Evolutionary conservation across 2,329 filamentous ascomycete genomes (phyloP), one percentile per base, ranked within the genome.

Genomic region (Cladosporium sphaerospermum): DNA sequence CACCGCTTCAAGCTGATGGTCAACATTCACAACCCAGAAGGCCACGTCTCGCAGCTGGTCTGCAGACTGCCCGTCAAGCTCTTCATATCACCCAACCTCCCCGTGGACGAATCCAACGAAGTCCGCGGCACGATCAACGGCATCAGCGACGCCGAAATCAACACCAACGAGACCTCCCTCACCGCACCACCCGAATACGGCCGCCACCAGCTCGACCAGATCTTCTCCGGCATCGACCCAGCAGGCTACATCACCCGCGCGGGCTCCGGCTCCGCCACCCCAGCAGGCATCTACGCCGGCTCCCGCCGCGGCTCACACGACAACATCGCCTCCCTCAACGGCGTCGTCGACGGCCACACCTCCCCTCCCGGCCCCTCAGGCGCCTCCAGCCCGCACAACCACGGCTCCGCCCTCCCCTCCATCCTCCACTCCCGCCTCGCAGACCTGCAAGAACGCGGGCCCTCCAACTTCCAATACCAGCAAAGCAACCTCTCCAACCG

Each of bases 1-100:
- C 93, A 99, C 71, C 95, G 95, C 73, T 79, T 97, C 61, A 92
- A 92, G 73, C 80, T 97, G 64, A 89, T 89, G 46, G 85, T 97
- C 56, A 89, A 92, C 44, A 80, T 99, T 37, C 86, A 90, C 70
- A 97, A 99, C 63, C 92, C 93, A 0, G 93, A 99, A 67, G 92
- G 91, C 0, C 93, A 97, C 66, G 80, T 91, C 52, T 96, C 91
- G 53, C 92, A 97, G 79, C 81, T 96, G 49, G 86, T 92, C 49
- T 92, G 92, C 44, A 93, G 90, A 40, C 81, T 97, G 32, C 91
- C 93, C 1, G 81, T 97, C 13, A 89, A 89, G 52, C 85, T 99
- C 37, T 96, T 96, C 72, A 96, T 97, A 60, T 99, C 93, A 4
- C 92, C 93, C 0, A 93, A 93, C 65, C 83, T 96, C 63, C 86